Conservation (phyloP, 2,329 filamentous ascomycete genomes). For the Saccharata proteae region DNA sequence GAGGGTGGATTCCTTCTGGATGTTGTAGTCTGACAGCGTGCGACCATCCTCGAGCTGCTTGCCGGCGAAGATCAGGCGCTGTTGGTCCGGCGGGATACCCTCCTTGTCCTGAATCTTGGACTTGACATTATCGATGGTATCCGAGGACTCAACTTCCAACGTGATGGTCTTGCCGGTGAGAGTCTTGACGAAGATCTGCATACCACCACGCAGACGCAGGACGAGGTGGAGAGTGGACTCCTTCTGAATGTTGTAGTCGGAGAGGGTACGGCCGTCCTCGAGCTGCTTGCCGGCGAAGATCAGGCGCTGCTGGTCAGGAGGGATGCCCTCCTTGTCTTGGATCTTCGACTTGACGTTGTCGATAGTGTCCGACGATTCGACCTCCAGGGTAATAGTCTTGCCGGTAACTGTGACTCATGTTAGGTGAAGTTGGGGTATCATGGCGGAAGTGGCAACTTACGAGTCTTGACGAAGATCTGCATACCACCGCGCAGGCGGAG, state of each 20-base stretch:
- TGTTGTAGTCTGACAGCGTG: constrained; percentile 86
- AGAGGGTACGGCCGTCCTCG: constrained; percentile 44
- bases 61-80: constrained; percentile 89
- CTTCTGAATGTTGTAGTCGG: constrained; percentile 47
- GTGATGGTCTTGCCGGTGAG: constrained; percentile 54
- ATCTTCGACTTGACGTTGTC: constrained; percentile 34
- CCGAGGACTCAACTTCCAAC: constrained; percentile 56
- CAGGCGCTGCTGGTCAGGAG: constrained; percentile 45
- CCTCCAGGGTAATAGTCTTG: constrained; percentile 40
- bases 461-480: constrained; percentile 53
- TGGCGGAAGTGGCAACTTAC: constrained; percentile 17
- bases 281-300: constrained; percentile 49
- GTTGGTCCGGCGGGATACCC: constrained; percentile 90
- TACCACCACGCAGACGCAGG: constrained; percentile 56
- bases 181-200: constrained; percentile 54
- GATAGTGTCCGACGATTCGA: constrained; percentile 28
- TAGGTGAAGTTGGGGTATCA: constrained; percentile 17
- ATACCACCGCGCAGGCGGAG: constrained; percentile 57
- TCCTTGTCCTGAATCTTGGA: constrained; percentile 97
- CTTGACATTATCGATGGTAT: constrained; percentile 96
- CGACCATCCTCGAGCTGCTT: constrained; percentile 95
- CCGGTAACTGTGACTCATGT: constrained; percentile 38
- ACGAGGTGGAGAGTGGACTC: constrained; percentile 61
- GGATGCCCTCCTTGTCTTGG: constrained; percentile 48
- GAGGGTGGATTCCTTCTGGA: constrained; percentile 83